Evolutionary conservation across 192 early-diverging fungal genomes (phyloP).

Genomic region (Ambispora gerdemannii): DNA sequence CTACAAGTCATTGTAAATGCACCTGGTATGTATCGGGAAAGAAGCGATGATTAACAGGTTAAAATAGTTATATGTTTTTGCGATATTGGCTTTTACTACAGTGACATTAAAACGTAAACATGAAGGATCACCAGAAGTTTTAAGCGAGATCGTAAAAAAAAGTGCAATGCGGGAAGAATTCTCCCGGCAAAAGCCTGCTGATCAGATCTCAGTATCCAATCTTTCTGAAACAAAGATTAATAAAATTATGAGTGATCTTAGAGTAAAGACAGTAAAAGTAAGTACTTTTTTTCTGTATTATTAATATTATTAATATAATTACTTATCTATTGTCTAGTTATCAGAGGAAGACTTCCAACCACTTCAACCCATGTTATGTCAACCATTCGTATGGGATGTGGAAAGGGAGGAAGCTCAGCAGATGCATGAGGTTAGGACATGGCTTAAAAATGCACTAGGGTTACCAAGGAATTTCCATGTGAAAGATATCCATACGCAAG

Average conservation of each 20-base stretch:
- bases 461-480: conserved; percentile 1
- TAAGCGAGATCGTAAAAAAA: background rate
- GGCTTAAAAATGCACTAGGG: conserved; percentile 13
- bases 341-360: conserved; percentile 20
- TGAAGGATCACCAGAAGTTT: conserved; percentile 6
- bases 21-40: conserved; percentile 8
- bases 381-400: conserved; percentile 19
- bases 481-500: conserved; percentile 10
- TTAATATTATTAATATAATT: conserved; percentile 15
- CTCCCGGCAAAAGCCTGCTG: background rate
- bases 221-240: conserved; percentile 4
- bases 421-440: conserved; percentile 11
- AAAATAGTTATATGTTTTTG: too few species aligned
- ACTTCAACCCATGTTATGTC: background rate
- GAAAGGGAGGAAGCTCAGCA: conserved; percentile 16
- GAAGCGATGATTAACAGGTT: background rate
- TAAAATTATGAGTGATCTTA: conserved; percentile 11
- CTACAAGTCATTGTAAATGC: background rate
- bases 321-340: conserved; percentile 17
- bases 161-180: conserved; percentile 12
- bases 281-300: conserved; percentile 16
- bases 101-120: conserved; percentile 23
- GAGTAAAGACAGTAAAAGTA: conserved; percentile 12
- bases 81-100: conserved; percentile 4
- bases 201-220: conserved; percentile 1